Evolutionary conservation across 2,329 filamentous ascomycete species (phyloP), one percentile per base, ranked within the genome.

Genomic region (Pleomassaria siparia): DNA sequence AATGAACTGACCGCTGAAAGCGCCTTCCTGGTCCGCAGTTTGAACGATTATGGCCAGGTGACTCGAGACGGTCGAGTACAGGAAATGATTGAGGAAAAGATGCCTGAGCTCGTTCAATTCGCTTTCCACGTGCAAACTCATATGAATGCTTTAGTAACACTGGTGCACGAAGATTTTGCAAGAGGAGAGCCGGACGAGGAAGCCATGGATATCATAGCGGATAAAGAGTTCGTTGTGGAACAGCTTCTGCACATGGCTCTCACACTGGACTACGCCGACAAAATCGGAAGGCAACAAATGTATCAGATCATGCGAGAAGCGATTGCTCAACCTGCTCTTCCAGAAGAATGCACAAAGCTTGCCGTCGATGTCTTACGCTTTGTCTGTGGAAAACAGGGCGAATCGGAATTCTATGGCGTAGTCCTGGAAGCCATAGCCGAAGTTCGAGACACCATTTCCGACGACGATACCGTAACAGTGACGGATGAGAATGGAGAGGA

Each of bases 241-340:
- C 95, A 99, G 66, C 79, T 99, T 47, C 83, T 99, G 28, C 88
- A 96, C 60, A 95, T 99, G 64, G 88, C 90, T 4, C 80, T 91
- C 50, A 95, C 89, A 1, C 81, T 97, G 42, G 94, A 99, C 72
- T 99, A 97, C 71, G 91, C 89, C n/a, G 94, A 99, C 65, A 94
- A 97, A 71, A 89, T 96, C 53, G 94, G 94, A 41, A 84, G 94
- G 55, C 82, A 92, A 49, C 95, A 96, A 74, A 97, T 99, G 91
- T 96, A 95, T 68, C 85, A 89, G 15, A 80, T 97, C 26, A 81
- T 97, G 50, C 83, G 94, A 46, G 89, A 95, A 67, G 87, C 87
- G 1, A 76, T 99, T 13, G 91, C 91, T 0, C 86, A 91, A 43
- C 84, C 91, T 3, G 89, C 95, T 58, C 79, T 99, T 2, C 91